Evolutionary conservation across 1,284 basidiomycete genomes (phyloP).

Genomic region (Malassezia brasiliensis): DNA sequence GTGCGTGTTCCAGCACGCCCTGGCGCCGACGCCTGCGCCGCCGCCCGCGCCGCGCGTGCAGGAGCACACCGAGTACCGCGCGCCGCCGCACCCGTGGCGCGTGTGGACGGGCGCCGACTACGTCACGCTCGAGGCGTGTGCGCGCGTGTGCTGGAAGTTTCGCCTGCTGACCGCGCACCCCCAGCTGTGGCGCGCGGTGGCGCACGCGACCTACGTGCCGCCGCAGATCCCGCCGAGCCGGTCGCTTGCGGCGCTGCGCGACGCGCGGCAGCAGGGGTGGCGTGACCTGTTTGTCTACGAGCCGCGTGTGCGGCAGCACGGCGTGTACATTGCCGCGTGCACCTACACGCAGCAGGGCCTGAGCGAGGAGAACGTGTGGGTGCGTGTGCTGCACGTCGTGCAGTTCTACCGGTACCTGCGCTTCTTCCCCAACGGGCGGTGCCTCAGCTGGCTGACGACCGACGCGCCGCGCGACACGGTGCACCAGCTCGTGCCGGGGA

Average conservation of each 20-base stretch:
- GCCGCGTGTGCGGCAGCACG: slow-evolving; percentile 41
- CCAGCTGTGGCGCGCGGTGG: slow-evolving; percentile 35
- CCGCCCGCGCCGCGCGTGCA: neutral
- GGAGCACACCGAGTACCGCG: slow-evolving; percentile 8
- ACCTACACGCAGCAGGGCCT: slow-evolving; percentile 40
- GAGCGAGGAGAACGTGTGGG: slow-evolving; percentile 39
- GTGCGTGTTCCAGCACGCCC: slow-evolving; percentile 25
- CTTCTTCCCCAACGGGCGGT: slow-evolving; percentile 76
- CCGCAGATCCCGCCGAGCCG: neutral
- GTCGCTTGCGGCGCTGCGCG: slow-evolving; percentile 15
- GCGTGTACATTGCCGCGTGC: slow-evolving; percentile 43
- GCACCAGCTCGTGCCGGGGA: slow-evolving; percentile 62
- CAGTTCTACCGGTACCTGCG: slow-evolving; percentile 69
- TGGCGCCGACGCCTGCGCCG: neutral
- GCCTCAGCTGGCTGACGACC: slow-evolving; percentile 74
- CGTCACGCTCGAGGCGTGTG: slow-evolving; percentile 33
- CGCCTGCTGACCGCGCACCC: slow-evolving; percentile 32
- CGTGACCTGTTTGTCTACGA: slow-evolving; percentile 39
- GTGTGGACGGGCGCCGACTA: slow-evolving; percentile 35
- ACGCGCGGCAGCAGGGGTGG: slow-evolving; percentile 29
- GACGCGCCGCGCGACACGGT: slow-evolving; percentile 70
- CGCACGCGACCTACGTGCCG: slow-evolving; percentile 30
- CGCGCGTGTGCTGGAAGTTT: slow-evolving; percentile 37
- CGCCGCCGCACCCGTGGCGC: slow-evolving; percentile 27
- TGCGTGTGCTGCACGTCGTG: slow-evolving; percentile 42